phyloP scores from a whole-genome alignment of 2,329 filamentous ascomycete species.

The Ophiocordyceps camponoti-rufipedis region DNA sequence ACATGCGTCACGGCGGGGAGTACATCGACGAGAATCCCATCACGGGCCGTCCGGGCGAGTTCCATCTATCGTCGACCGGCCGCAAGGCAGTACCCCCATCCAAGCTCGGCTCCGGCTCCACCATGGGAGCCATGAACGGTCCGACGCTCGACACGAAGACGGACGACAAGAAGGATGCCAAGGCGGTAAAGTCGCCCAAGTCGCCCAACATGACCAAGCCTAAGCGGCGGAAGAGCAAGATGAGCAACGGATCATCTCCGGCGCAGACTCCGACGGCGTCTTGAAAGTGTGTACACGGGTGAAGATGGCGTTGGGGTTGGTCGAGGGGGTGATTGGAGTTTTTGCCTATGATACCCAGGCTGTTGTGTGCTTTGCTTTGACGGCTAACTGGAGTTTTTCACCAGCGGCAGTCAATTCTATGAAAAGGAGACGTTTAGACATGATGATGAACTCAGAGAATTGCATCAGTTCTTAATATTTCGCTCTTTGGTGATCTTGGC shows the following conservation, averaged over 20 bases:
- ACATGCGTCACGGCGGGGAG: conserved; percentile 41
- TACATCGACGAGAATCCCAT: conserved; percentile 53
- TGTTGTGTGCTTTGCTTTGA: no score
- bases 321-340: no score
- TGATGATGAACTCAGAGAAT: no score
- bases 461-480: no score
- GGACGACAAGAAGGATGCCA: conserved; percentile 26
- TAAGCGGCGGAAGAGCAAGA: conserved; percentile 30
- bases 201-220: conserved; percentile 22
- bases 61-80: conserved; percentile 44
- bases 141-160: conserved; percentile 22
- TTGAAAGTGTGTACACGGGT: not conserved
- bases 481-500: no score
- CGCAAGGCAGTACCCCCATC: conserved; percentile 23
- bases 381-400: no score
- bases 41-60: conserved; percentile 45
- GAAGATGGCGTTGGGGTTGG: no score
- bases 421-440: no score
- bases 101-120: conserved; percentile 11
- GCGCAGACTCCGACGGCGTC: conserved; percentile 10
- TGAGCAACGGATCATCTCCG: conserved; percentile 15
- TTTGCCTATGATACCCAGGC: no score
- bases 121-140: conserved; percentile 16
- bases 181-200: conserved; percentile 24
- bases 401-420: no score